Evolutionary conservation across 257 asterid species (phyloP), one percentile per base, ranked within the genome.

Genomic region (Catharanthus roseus): DNA sequence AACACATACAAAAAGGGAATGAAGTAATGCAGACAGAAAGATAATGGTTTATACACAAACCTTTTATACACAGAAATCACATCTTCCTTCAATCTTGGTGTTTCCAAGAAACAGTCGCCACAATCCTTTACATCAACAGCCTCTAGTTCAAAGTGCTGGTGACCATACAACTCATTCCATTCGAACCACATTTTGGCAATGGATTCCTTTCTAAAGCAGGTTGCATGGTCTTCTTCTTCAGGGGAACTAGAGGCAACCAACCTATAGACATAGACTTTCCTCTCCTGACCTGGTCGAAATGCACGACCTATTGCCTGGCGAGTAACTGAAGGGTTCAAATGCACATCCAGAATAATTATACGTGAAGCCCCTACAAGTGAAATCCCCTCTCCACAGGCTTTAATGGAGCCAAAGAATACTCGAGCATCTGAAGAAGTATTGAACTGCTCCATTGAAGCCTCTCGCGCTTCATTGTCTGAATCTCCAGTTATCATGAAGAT

Each of bases 271-370:
- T 83, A 89, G 0, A 95, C 99, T 86, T 95, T 95, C 84, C 76
- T 89, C 75, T 67, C 75, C 82, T 95, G 99, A 38, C 99, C 99
- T 1, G 99, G 99, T 69, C 99, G 82, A 79, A 88, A 95, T 71
- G 97, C 97, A 38, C 99, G 96, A n/a, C 99, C 99, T n/a, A 95
- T 86, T 44, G 96, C 99, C 78, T 95, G 99, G 62, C 99, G 97
- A 26, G 96, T 91, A 2, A 95, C 90, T 10, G 97, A 95, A 3
- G 99, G 97, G 79, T 95, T 95, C 72, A 95, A 66, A 77, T 87
- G 99, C 24, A 95, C 87, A 10, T 95, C 99, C 72, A 95, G 68
- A 67, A 95, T 82, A 16, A 95, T 80, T 63, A 95, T 85, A 28
- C 99, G 92, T 0, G 99, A 95, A 10, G 99, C 99, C 34, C 99